Conservation (phyloP, 164 flowering plant species). For the Tetracentron sinense region DNA sequence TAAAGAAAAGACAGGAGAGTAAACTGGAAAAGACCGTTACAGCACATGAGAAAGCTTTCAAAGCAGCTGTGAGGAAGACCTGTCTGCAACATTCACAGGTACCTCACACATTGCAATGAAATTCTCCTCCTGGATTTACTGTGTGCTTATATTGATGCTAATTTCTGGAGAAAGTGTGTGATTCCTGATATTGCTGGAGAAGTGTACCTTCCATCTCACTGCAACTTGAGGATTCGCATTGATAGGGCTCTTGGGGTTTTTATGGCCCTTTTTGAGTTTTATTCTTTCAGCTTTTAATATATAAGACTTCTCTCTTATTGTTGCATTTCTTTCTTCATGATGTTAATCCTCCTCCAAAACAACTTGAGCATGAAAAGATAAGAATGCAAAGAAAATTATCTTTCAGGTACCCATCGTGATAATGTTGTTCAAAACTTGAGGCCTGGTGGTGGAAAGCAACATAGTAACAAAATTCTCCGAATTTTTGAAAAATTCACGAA, state of each 20-base stretch:
- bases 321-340: constrained; percentile 34
- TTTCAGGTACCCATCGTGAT: constrained; percentile 23
- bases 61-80: constrained; percentile 97
- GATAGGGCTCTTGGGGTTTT: constrained; percentile 88
- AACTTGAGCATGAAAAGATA: constrained; percentile 35
- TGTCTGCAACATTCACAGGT: constrained; percentile 90
- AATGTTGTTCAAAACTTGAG: constrained; percentile 30
- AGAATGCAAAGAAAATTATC: constrained; percentile 23
- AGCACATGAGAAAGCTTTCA: constrained; percentile 93
- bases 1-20: constrained; percentile 83
- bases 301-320: constrained; percentile 34
- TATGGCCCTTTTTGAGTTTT: constrained; percentile 76
- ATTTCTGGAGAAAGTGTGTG: constrained; percentile 9
- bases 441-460: constrained; percentile 45
- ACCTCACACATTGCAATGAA: constrained; percentile 3
- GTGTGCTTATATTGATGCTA: not conserved
- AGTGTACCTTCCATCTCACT: constrained; percentile 28
- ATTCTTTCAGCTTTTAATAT: constrained; percentile 65
- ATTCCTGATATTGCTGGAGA: constrained; percentile 22
- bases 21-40: constrained; percentile 89
- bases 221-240: constrained; percentile 77
- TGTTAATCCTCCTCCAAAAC: constrained; percentile 33
- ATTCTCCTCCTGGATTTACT: not conserved
- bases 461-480: too few relatives aligned
- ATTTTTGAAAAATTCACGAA: too few relatives aligned